Conservation (phyloP, 2,329 filamentous ascomycete genomes). For the Cercospora sp. region DNA sequence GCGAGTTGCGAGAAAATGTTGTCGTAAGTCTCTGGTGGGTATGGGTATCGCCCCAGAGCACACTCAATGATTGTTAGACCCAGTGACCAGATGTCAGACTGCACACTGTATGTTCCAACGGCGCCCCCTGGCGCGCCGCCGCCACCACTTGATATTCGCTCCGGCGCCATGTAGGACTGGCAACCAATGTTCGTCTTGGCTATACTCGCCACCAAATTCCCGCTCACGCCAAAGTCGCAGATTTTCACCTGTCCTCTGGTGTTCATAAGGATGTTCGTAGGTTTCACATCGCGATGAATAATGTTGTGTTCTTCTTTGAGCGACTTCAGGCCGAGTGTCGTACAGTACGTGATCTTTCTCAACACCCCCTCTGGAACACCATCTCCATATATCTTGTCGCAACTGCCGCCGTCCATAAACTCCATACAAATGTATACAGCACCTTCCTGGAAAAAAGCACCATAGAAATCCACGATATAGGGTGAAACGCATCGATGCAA, state of each 20-base stretch:
- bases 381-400: slow-evolving; percentile 91
- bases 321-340: slow-evolving; percentile 85
- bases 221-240: slow-evolving; percentile 96
- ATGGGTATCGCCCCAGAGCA: slow-evolving; percentile 90
- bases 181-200: slow-evolving; percentile 99
- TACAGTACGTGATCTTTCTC: slow-evolving; percentile 85
- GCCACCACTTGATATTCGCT: slow-evolving; percentile 86
- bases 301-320: slow-evolving; percentile 99
- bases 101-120: slow-evolving; percentile 91
- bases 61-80: slow-evolving; percentile 95
- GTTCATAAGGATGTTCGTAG: slow-evolving; percentile 96
- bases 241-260: slow-evolving; percentile 91
- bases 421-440: slow-evolving; percentile 99
- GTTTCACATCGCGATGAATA: slow-evolving; percentile 97
- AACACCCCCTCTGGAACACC: slow-evolving; percentile 88
- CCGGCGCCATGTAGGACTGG: slow-evolving; percentile 98
- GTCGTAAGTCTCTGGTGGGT: slow-evolving; percentile 94
- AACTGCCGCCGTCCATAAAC: slow-evolving; percentile 97
- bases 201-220: slow-evolving; percentile 94
- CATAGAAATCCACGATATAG: slow-evolving; percentile 98
- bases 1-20: slow-evolving; percentile 98
- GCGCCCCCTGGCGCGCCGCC: slow-evolving; percentile 69
- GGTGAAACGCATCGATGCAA: slow-evolving; percentile 92
- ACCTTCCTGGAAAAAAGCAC: slow-evolving; percentile 97
- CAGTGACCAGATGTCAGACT: slow-evolving; percentile 97